Conservation (phyloP, 2,329 filamentous ascomycete species). For the Microdochium bolleyi region DNA sequence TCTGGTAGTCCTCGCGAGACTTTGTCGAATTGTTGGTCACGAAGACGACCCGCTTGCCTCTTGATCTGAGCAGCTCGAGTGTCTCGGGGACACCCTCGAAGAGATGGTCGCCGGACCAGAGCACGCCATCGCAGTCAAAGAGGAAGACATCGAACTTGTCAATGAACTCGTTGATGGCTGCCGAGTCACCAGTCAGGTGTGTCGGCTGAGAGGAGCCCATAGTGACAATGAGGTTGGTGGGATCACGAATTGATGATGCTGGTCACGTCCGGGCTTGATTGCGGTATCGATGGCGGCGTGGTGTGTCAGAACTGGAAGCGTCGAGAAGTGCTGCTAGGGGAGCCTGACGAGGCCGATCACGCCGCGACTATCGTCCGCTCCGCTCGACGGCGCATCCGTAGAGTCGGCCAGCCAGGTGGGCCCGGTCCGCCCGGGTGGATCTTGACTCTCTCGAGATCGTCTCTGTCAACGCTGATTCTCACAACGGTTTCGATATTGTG, state of each 20-base stretch:
- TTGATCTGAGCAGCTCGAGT: constrained; percentile 70
- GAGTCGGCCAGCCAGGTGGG: no score
- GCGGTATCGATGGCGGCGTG: no score
- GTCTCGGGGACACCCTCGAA: constrained; percentile 83
- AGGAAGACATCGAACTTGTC: constrained; percentile 92
- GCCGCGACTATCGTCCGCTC: no score
- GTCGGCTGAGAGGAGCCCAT: constrained; percentile 34
- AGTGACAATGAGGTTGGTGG: not conserved
- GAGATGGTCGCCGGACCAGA: constrained; percentile 92
- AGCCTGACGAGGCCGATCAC: no score
- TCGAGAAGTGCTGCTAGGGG: no score
- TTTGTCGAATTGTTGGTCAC: constrained; percentile 99
- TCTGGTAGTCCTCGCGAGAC: constrained; percentile 83
- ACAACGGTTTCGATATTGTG: no score
- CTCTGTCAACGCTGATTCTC: no score
- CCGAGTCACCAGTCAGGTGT: constrained; percentile 71
- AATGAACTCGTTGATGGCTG: constrained; percentile 74
- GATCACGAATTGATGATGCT: not conserved
- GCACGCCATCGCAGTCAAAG: constrained; percentile 94
- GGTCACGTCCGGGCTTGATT: no score
- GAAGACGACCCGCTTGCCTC: constrained; percentile 88
- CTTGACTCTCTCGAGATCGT: no score
- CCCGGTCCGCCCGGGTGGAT: no score
- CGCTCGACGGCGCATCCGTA: no score
- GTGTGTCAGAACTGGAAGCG: no score